These are phyloP conservation scores for Handroanthus guayacan DNA, from an alignment of 257 asterid genomes.

Conservation along the genomic window DNA sequence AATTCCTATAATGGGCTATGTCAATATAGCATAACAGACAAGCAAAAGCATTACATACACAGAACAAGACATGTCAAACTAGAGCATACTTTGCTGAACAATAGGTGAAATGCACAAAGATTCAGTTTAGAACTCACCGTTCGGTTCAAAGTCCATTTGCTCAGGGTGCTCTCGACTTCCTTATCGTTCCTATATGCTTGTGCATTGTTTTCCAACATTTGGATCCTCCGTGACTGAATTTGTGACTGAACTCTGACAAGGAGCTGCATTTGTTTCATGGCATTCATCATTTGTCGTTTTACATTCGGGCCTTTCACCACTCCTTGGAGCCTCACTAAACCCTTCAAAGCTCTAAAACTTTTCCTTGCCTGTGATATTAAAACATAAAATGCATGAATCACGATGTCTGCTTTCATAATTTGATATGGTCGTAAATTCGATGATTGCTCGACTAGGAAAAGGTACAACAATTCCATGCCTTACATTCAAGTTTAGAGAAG, in stretches of 20 bases:
- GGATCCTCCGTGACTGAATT: conserved; percentile 90
- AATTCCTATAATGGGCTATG: neutral
- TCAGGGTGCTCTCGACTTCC: conserved; percentile 72
- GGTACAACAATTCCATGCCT: too few relatives aligned
- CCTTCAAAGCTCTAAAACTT: conserved; percentile 86
- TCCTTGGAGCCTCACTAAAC: conserved; percentile 95
- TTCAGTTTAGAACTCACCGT: conserved; percentile 47
- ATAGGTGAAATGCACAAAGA: neutral
- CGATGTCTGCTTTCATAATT: neutral
- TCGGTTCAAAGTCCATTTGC: conserved; percentile 78
- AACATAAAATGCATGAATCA: neutral
- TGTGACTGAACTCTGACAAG: conserved; percentile 88
- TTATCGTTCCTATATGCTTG: conserved; percentile 61
- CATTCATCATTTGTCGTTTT: conserved; percentile 79
- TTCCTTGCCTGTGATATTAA: conserved; percentile 70
- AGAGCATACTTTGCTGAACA: neutral
- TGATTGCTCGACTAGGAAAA: conserved; percentile 2
- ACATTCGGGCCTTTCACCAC: conserved; percentile 87
- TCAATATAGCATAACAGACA: neutral
- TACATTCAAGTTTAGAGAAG: neutral
- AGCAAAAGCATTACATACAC: neutral
- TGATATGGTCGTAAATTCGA: neutral
- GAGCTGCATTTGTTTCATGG: conserved; percentile 98
- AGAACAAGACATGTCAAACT: neutral
- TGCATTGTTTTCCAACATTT: conserved; percentile 79